A percentile compares a stretch with the other conserved stretches of the same genome.
phyloP scores from a whole-genome alignment of 1,284 basidiomycete species.

The Gymnopus androsaceus region DNA sequence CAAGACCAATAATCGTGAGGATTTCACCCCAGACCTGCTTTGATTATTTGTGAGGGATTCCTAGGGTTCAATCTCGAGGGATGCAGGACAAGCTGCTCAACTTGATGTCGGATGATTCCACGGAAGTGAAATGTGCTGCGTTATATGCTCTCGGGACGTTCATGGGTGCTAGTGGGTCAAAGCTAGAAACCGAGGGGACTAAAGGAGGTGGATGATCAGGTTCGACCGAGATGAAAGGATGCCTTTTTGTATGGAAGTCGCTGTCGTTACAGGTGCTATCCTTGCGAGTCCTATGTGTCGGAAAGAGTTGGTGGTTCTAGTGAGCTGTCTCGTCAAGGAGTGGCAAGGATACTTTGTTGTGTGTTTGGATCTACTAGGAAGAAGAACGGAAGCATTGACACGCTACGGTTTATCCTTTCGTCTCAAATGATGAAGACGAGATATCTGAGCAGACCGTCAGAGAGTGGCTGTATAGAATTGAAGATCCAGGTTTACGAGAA shows the following conservation, averaged over 20 bases:
- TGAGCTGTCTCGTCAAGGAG: conserved; percentile 92
- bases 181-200: conserved; percentile 52
- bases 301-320: conserved; percentile 90
- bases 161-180: conserved; percentile 85
- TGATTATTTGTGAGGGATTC: no score
- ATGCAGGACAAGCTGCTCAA: conserved; percentile 87
- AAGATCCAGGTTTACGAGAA: conserved; percentile 68
- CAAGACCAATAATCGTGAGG: no score
- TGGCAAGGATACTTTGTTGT: conserved; percentile 97
- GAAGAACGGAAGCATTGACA: conserved; percentile 68
- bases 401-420: conserved; percentile 36
- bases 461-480: conserved; percentile 74
- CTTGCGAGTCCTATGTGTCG: conserved; percentile 93
- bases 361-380: conserved; percentile 95
- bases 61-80: conserved; percentile 68
- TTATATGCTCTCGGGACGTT: conserved; percentile 95
- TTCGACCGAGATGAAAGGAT: conserved; percentile 79
- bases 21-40: no score
- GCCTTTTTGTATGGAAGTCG: conserved; percentile 80
- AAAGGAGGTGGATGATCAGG: conserved; percentile 86
- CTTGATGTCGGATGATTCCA: conserved; percentile 85
- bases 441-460: conserved; percentile 70
- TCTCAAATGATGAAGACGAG: conserved; percentile 55
- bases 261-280: conserved; percentile 76
- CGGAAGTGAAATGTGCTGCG: conserved; percentile 91